Evolutionary conservation across 2,329 filamentous ascomycete genomes (phyloP), one percentile per base, ranked within the genome.

Genomic region (Trichoderma asperellum): DNA sequence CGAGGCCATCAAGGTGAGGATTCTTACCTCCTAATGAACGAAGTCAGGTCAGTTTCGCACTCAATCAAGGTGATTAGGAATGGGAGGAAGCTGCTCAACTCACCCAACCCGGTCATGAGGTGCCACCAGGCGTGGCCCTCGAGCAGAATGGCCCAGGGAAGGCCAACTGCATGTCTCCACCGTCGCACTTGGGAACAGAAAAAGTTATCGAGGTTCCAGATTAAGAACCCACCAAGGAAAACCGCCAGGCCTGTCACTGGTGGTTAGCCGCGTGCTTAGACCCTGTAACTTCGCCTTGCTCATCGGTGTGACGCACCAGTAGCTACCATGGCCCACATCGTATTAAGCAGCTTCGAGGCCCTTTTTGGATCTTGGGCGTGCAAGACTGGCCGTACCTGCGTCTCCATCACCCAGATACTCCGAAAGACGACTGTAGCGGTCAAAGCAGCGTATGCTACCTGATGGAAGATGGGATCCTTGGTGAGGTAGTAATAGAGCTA

Each of bases 401-500:
- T 77, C 73, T 86, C 83, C 91, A 95, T 95, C 32, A 92, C 88
- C 77, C 89, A 93, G 83, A 94, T 90, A 74, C 89, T 91, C 40
- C 91, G 88, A 65, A 91, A 82, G 29, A 96, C 84, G 27, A 95
- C 88, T 53, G 89, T 83, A 5, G 85, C 85, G 0, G 92, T 96
- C 55, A 96, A 81, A 4, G 91, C 76, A 1, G 89, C 92, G 74
- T 94, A 96, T 5, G 90, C 91, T 71, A 88, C 89, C 77, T 96
- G 92, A 80, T 96, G 93, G 78, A 96, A 96, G 1, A 88, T 83
- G 0, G 93, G 92, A 72, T 96, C 90, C 76, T 94, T 92, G 18
- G 94, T 88, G 71, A 92, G 88, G 76, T 94, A 91, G 79, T 97
- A 97, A 79, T 82, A 83, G 4, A 78, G 75, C 82, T 84, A 35